Conservation (phyloP, 2,329 filamentous ascomycete genomes). For the Cercospora sojina region DNA sequence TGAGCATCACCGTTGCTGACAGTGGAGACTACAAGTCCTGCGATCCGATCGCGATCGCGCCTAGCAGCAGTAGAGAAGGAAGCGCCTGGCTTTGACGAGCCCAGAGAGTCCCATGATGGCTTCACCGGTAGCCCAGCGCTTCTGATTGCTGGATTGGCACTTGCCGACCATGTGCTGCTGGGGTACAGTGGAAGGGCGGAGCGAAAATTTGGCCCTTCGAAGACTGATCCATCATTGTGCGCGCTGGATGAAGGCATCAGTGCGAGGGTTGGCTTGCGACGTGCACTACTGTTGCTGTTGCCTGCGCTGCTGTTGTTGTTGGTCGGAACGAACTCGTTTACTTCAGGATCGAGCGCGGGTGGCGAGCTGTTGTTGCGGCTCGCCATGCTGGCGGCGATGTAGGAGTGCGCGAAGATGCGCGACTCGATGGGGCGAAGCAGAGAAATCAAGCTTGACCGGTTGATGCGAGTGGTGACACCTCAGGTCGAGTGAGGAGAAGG, state of each 20-base stretch:
- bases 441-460: not conserved
- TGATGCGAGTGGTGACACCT: not conserved
- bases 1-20: not conserved
- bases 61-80: not conserved
- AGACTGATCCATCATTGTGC: not conserved
- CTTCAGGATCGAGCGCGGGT: slow-evolving; percentile 10
- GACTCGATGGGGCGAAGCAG: not conserved
- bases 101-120: slow-evolving; percentile 19
- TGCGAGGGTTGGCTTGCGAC: not conserved
- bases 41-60: not conserved
- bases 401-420: not conserved
- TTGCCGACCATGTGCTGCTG: slow-evolving; percentile 21
- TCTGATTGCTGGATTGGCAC: not conserved
- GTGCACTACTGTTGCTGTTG: not conserved
- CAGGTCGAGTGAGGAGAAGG: not conserved
- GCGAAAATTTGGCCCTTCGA: not conserved
- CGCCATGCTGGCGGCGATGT: not conserved
- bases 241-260: not conserved
- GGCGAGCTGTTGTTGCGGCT: not conserved
- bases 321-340: slow-evolving; percentile 10
- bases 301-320: not conserved
- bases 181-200: slow-evolving; percentile 15
- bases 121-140: slow-evolving; percentile 21
- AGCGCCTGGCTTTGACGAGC: not conserved
- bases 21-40: not conserved